phyloP scores from a whole-genome alignment of 805 yeast species.

The Cyberlindnera bimundalis region DNA sequence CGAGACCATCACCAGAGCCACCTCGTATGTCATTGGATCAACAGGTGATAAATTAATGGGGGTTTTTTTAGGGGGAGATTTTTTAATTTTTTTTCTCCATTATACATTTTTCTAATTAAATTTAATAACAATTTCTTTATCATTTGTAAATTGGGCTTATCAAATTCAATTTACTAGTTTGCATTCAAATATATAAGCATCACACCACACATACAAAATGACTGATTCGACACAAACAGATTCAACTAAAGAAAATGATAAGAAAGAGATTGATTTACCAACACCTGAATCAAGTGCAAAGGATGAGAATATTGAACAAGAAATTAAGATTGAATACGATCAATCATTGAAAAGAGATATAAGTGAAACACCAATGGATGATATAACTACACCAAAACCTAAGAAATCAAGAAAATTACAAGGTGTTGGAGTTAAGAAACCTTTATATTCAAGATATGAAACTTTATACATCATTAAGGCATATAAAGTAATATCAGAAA shows the following conservation, averaged over 20 bases:
- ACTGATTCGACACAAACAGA: not conserved
- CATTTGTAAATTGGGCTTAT: too few species aligned
- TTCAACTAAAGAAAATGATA: not conserved
- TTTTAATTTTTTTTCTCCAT: too few species aligned
- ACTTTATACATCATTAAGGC: conserved; percentile 25
- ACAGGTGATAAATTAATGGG: too few species aligned
- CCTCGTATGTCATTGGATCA: too few species aligned
- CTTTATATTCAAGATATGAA: conserved; percentile 27
- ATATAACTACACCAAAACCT: conserved; percentile 9
- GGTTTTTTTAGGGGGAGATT: too few species aligned
- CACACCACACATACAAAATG: not conserved
- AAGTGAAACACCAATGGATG: conserved; percentile 5
- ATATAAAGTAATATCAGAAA: conserved; percentile 18
- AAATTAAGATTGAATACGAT: not conserved
- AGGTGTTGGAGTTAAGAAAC: conserved; percentile 28
- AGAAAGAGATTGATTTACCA: too few species aligned
- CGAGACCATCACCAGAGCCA: conserved; percentile 1
- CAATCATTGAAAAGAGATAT: conserved; percentile 5
- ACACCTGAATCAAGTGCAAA: too few species aligned
- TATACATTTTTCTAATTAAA: too few species aligned
- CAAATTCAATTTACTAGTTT: too few species aligned
- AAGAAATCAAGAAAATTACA: conserved; percentile 26
- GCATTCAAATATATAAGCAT: too few species aligned
- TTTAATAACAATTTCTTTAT: too few species aligned
- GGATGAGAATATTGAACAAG: not conserved